These are phyloP conservation scores for Setaria viridis DNA, from an alignment of 202 grass and related monocot genomes.

Conservation along the genomic window DNA sequence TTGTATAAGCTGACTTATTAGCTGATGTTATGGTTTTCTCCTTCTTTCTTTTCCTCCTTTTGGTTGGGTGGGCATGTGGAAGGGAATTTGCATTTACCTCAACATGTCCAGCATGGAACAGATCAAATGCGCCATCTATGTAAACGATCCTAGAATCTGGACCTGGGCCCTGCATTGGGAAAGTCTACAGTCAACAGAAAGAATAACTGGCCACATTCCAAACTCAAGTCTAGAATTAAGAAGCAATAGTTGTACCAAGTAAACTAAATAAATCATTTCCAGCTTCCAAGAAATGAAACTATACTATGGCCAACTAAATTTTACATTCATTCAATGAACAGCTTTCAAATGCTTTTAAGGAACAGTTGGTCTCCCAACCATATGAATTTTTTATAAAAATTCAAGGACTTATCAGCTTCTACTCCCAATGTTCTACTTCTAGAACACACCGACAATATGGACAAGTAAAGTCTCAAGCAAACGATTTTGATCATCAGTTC, in stretches of 20 bases:
- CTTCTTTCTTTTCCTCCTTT: not conserved
- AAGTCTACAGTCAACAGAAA: constrained; percentile 40
- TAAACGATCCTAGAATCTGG: constrained; percentile 92
- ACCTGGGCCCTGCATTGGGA: constrained; percentile 72
- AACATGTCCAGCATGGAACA: constrained; percentile 99
- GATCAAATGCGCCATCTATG: constrained; percentile 98
- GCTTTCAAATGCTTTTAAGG: not conserved
- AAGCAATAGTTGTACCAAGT: not conserved
- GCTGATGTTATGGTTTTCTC: not conserved
- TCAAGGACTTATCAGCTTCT: not conserved
- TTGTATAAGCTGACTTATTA: not conserved
- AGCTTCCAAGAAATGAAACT: constrained; percentile 15
- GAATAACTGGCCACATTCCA: not conserved
- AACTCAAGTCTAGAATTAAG: not conserved
- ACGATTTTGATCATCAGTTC: not conserved
- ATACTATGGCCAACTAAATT: not conserved
- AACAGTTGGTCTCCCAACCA: not conserved
- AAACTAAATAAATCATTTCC: not conserved
- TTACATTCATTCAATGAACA: not conserved
- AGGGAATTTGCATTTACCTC: constrained; percentile 58
- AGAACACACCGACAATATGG: not conserved
- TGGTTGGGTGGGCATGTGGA: not conserved
- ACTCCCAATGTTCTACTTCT: not conserved
- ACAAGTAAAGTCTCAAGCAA: not conserved
- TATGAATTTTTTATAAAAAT: not conserved